Evolutionary conservation across 306 rosid genomes (phyloP).

Genomic region (Dalbergia cochinchinensis): DNA sequence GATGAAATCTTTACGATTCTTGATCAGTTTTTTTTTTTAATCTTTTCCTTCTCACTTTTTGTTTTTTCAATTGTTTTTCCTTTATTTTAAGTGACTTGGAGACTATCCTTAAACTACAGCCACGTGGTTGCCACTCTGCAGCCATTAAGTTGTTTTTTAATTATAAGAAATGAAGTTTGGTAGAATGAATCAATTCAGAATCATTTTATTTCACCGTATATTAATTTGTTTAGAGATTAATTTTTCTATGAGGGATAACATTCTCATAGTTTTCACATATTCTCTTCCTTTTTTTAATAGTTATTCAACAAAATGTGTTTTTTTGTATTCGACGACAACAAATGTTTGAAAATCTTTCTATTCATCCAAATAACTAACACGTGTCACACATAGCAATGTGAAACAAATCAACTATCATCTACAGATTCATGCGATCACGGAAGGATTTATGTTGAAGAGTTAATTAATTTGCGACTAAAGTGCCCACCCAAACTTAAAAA

Average conservation of each 20-base stretch:
- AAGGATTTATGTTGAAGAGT: too few species aligned
- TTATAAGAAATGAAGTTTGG: conserved; percentile 12
- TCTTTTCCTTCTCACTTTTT: neutral
- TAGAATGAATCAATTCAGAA: conserved; percentile 7
- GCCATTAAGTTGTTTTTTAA: neutral
- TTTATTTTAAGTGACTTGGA: neutral
- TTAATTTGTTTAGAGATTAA: conserved; percentile 1
- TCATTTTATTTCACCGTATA: neutral
- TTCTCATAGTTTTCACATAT: neutral
- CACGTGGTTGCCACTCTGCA: conserved; percentile 9
- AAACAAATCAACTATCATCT: too few species aligned
- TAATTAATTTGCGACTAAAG: too few species aligned
- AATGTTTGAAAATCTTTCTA: too few species aligned
- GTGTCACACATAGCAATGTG: too few species aligned
- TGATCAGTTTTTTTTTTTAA: neutral
- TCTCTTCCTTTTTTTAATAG: too few species aligned
- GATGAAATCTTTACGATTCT: conserved; percentile 33
- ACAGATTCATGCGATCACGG: too few species aligned
- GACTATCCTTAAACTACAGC: neutral
- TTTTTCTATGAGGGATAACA: neutral
- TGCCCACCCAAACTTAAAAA: too few species aligned
- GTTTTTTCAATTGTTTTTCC: neutral
- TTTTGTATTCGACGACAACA: too few species aligned
- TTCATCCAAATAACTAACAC: too few species aligned
- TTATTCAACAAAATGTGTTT: too few species aligned